Percentiles rank a stretch among this genome's conserved stretches.
phyloP scores from a whole-genome alignment of 75 land plant species.

The Pinus taeda region DNA sequence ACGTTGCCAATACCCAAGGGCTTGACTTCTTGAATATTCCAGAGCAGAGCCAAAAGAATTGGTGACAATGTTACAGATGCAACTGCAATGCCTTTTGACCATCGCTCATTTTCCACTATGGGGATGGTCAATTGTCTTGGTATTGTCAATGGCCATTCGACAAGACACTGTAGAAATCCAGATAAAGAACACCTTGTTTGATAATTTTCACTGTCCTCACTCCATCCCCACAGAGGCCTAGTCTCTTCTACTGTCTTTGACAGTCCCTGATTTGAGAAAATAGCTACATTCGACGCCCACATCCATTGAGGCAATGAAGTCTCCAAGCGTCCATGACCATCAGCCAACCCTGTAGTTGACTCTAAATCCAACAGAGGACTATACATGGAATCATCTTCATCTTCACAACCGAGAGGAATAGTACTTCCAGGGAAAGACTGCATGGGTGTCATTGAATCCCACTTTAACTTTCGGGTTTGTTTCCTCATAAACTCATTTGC shows the following conservation, averaged over 20 bases:
- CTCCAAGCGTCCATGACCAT: slow-evolving; percentile 23
- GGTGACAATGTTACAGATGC: slow-evolving; percentile 78
- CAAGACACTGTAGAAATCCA: slow-evolving; percentile 23
- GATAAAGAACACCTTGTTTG: slow-evolving; percentile 15
- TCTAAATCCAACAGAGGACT: slow-evolving; percentile 42
- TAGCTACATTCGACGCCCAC: slow-evolving; percentile 94
- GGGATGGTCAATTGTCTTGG: slow-evolving; percentile 88
- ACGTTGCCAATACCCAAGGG: slow-evolving; percentile 12
- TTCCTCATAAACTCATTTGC: slow-evolving; percentile 67
- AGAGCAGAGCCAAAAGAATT: slow-evolving; percentile 68
- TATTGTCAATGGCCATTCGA: slow-evolving; percentile 58
- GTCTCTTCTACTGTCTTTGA: slow-evolving; percentile 4
- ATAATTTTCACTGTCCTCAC: slow-evolving; percentile 37
- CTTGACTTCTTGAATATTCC: slow-evolving; percentile 28
- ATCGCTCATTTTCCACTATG: slow-evolving; percentile 63
- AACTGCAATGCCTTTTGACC: slow-evolving; percentile 74
- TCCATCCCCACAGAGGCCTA: slow-evolving; percentile 72
- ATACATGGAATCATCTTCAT: slow-evolving; percentile 38
- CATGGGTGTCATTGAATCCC: slow-evolving; percentile 46
- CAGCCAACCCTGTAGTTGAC: slow-evolving; percentile 8
- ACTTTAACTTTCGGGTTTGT: slow-evolving; percentile 31
- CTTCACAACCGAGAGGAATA: slow-evolving; percentile 31
- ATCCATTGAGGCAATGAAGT: slow-evolving; percentile 78
- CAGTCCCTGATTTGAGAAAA: slow-evolving; percentile 60
- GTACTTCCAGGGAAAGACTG: slow-evolving; percentile 44